Base-by-base conservation (phyloP, 1,284 basidiomycete genomes). In the Tetrapyrgos nigripes region DNA sequence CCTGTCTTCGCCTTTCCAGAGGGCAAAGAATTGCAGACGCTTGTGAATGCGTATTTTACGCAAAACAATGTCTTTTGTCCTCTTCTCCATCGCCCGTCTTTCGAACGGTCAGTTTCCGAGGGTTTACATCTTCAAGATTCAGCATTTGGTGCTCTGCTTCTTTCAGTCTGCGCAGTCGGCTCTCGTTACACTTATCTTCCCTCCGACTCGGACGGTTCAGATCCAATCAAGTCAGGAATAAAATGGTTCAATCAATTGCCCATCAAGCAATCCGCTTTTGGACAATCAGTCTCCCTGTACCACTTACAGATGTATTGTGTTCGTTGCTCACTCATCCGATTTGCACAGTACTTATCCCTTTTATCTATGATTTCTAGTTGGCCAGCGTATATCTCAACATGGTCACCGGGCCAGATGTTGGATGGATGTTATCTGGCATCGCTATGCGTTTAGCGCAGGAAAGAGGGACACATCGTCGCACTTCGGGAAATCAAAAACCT, bases 231-330 rank as follows among this genome's bases (percentile, higher is more conserved):
- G 19, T 47, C 43, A 19, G 53, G 53, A 1, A 29, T 27, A n/a
- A 28, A 27, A 33, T 54, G 44, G n/a, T 46, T 54, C 8, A 29
- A 43, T 33, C 53, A 35, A 47, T 13, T 54, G 4, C 43, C 43
- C 3, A 29, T 54, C 11, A 23, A 29, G 44, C 43, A 28, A n/a
- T 31, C 43, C 5, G 27, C 27, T 4, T 33, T 46, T 21, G 53
- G 27, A 29, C 26, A 46, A 14, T 46, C 53, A n/a, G 19, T 29
- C 17, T 54, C 28, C 13, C 26, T 54, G 17, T 54, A 54, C 29
- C 26, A 46, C 24, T 33, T 54, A 23, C 53, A 54, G 44, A 33
- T 54, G 19, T 54, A 46, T 54, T 54, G 43, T 8, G 53, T 54
- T 14, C 44, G 43, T 44, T 44, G 5, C 35, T 46, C 27, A 31